Evolutionary conservation across 495 filamentous ascomycete species (phyloP), one percentile per base, ranked within the genome.

Genomic region (Neurospora hispaniola): DNA sequence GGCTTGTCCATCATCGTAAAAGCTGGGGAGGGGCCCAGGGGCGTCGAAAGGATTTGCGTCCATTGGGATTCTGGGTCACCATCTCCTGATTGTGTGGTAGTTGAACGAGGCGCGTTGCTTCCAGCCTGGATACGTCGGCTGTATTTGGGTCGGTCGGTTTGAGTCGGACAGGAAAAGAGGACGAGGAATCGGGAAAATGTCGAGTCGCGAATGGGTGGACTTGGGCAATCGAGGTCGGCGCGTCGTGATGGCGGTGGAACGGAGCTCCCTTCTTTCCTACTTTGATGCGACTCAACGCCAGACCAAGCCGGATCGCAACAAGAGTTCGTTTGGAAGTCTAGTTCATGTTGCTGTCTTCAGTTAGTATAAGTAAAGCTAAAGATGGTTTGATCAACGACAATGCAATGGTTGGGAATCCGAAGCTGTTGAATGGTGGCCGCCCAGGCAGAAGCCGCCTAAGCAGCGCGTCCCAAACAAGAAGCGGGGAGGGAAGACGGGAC

Each of bases 11-110:
- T 86, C 82, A 78, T 80, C 80, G 10, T 75, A 72, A 77, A 85
- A 84, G 73, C 84, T 79, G 74, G 76, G 79, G 76, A 81, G 82
- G 73, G 82, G 78, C 44, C 18, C 71, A 66, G 82, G 76, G 70
- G 79, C 69, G 74, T 85, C 79, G 76, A 82, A 82, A 71, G 82
- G 79, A 75, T 80, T 77, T 76, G 82, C 80, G 79, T 84, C 86
- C 86, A 88, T 88, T 83, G 83, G 78, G 79, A 74, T 69, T 70
- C 62, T 39, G 70, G 44, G 73, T 46, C 70, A 76, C 72, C 80
- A 82, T 82, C 70, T 79, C 79, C 77, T 71, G 70, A 71, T 69
- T 77, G 78, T 38, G 35, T 41, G 42, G 39, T 40, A 27, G 35
- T 12, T 20, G 31, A 46, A 35, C 6, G 31, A 62, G 42, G 54